Base-by-base conservation (phyloP, 1,284 basidiomycete species). In the Tylopilus sp. region DNA sequence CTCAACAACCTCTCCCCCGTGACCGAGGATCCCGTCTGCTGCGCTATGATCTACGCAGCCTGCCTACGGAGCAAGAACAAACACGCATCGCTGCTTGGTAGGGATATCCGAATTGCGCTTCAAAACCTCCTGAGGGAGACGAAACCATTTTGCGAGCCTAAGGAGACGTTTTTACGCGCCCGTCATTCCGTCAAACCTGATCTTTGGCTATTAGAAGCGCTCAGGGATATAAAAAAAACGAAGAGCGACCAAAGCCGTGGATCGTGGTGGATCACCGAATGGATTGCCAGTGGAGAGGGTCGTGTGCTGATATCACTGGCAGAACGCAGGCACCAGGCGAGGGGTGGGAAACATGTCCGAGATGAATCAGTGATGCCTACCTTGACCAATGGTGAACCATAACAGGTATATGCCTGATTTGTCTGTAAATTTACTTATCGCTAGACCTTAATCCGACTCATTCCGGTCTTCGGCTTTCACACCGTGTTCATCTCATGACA, bases 41-140 rank as follows among this genome's bases (percentile, higher is more conserved):
- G 76, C 45, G 70, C 82, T 4, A 73, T 85, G 66, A 66, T 85
- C 53, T 67, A 77, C 34, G 70, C 73, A 3, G 80, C 82, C 11
- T 82, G 78, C 59, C 70, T 77, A 50, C 73, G 68, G 44, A 64
- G 73, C 51, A 49, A 57, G 17, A 59, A 61, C 7, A 53, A 63
- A 38, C 67, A 73, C 21, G 72, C 76, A 1, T 58, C 71, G 24
- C 54, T 67, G 14, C 66, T 80, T 30, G 77, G 75, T 0, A 63
- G 71, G n/a, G 70, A 66, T 14, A 68, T 83, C 26, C 58, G 78
- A 14, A 67, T 72, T 0, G 65, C 71, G 10, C 68, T 82, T 15
- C 57, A 71, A 50, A 48, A 58, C 7, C 63, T 73, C 41, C 58
- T 77, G 3, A 50, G 49, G n/a, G 54, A 62, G 9, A 65, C 64